Evolutionary conservation across 352 stramenopile genomes (phyloP).

Genomic region (Peronospora destructor): DNA sequence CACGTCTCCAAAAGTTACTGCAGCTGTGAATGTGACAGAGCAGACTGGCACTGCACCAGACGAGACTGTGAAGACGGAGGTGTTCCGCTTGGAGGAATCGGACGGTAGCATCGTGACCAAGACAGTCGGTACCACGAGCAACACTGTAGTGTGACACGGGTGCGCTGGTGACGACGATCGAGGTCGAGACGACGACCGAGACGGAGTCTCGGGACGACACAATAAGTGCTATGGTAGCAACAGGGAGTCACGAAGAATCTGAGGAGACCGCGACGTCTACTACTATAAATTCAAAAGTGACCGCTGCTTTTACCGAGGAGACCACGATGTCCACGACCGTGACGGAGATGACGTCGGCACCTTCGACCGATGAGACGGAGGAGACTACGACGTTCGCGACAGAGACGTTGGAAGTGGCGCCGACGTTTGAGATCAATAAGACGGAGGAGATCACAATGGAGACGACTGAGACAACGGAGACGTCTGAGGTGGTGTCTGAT

Average conservation of each 20-base stretch:
- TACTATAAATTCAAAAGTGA: neutral
- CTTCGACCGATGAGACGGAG: too few species aligned
- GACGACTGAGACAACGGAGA: too few species aligned
- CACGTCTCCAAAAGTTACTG: neutral
- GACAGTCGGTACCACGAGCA: conserved; percentile 10
- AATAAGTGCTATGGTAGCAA: conserved; percentile 9
- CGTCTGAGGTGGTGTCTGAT: too few species aligned
- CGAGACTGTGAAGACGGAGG: conserved; percentile 1
- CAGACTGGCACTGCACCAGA: neutral
- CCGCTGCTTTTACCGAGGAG: neutral
- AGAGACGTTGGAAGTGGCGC: neutral
- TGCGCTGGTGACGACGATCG: conserved; percentile 8
- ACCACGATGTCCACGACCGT: conserved; percentile 6
- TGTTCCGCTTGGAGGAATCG: conserved; percentile 5
- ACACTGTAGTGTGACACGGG: conserved; percentile 2
- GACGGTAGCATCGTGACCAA: conserved; percentile 16
- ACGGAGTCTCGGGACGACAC: conserved; percentile 11
- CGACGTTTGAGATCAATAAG: too few species aligned
- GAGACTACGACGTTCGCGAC: neutral
- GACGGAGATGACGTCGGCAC: neutral
- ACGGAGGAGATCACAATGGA: too few species aligned
- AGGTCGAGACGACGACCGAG: conserved; percentile 13
- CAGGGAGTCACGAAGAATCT: conserved; percentile 1
- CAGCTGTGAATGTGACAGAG: conserved; percentile 4
- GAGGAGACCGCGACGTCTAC: neutral